Evolutionary conservation across 371 early-diverging fungal genomes (phyloP).

Genomic region (Mucor plumbeus): DNA sequence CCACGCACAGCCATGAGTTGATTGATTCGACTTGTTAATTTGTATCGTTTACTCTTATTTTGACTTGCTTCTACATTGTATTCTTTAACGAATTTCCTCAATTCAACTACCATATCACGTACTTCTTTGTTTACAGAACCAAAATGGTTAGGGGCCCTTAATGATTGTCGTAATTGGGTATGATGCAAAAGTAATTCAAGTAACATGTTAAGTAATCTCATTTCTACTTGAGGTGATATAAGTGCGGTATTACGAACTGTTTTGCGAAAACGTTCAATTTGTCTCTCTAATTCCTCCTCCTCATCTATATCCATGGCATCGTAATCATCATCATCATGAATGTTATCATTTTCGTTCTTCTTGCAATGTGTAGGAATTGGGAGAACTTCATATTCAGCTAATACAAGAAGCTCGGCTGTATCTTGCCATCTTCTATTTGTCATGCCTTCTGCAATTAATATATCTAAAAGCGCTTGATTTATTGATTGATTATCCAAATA

Average conservation of each 20-base stretch:
- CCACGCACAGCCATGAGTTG: constrained; percentile 22
- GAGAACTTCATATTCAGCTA: constrained; percentile 24
- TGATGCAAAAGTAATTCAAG: constrained; percentile 34
- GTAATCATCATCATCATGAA: background rate
- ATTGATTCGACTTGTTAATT: constrained; percentile 19
- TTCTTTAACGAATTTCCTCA: constrained; percentile 24
- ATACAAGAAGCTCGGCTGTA: constrained; percentile 28
- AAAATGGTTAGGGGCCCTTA: constrained; percentile 4
- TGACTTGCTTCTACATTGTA: constrained; percentile 22
- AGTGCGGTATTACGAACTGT: constrained; percentile 12
- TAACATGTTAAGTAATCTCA: constrained; percentile 27
- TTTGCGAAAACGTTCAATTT: constrained; percentile 16
- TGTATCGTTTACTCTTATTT: constrained; percentile 20
- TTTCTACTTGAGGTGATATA: constrained; percentile 20
- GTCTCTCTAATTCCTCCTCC: constrained; percentile 1
- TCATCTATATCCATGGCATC: constrained; percentile 20
- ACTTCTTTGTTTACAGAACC: constrained; percentile 16
- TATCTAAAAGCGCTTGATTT: constrained; percentile 21
- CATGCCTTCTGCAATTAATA: constrained; percentile 34
- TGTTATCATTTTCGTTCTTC: background rate
- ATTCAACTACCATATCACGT: constrained; percentile 21
- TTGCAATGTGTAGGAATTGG: constrained; percentile 20
- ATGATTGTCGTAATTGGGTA: constrained; percentile 17
- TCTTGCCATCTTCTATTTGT: constrained; percentile 37
- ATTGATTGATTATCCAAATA: constrained; percentile 17